A percentile compares a stretch with the other conserved stretches of the same genome.
These are phyloP conservation scores for Epichloe uncinata DNA, from an alignment of 2,329 filamentous ascomycete species.

Conservation along the genomic window DNA sequence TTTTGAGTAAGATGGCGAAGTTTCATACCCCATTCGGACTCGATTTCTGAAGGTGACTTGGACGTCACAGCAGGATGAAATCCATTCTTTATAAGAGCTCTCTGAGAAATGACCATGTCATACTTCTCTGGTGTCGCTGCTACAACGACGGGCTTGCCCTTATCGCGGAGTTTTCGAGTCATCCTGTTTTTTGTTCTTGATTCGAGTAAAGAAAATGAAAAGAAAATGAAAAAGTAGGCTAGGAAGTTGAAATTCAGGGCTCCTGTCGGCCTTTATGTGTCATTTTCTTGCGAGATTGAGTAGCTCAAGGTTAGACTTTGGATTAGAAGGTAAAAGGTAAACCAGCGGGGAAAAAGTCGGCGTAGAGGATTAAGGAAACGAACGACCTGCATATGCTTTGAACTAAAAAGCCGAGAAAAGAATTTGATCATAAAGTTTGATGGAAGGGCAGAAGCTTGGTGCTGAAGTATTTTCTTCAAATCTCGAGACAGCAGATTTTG, in stretches of 20 bases:
- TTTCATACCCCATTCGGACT: background rate
- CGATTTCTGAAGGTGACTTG: conserved; percentile 3
- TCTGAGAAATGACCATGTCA: conserved; percentile 7
- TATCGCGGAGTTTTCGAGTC: background rate
- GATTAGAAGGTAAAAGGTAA: too few relatives aligned
- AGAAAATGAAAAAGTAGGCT: background rate
- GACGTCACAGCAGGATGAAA: conserved; percentile 10
- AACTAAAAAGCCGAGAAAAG: too few relatives aligned
- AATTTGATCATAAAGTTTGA: too few relatives aligned
- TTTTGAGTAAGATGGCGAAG: background rate
- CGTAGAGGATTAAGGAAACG: too few relatives aligned
- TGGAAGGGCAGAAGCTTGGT: too few relatives aligned
- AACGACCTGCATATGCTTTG: too few relatives aligned
- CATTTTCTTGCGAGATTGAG: background rate
- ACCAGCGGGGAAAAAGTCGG: too few relatives aligned
- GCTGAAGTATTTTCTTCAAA: too few relatives aligned
- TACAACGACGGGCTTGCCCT: background rate
- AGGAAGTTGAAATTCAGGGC: background rate
- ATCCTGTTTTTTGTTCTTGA: background rate
- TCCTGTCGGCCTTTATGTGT: background rate
- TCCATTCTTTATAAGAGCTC: conserved; percentile 5
- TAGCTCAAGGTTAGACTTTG: background rate
- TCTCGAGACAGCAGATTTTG: too few relatives aligned
- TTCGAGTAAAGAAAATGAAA: background rate
- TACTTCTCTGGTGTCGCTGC: conserved; percentile 3